Evolutionary conservation across 176 grass and related monocot genomes (phyloP), one percentile per base, ranked within the genome.

Genomic region (Cenchrus fungigraminus): DNA sequence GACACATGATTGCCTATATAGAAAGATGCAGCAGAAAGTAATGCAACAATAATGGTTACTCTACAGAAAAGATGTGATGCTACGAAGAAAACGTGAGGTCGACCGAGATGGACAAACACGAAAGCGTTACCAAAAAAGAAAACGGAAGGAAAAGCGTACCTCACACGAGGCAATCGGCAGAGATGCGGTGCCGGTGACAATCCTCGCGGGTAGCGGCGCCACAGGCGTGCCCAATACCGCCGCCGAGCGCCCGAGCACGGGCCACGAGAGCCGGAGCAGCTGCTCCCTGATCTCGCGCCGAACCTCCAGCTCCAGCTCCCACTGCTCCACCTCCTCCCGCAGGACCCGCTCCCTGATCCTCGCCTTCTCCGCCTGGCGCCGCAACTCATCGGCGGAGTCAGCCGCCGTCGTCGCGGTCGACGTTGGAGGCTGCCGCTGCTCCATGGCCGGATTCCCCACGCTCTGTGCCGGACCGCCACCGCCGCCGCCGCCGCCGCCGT

Each of bases 301-400:
- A 6, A 89, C 87, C 87, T 85, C 87, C 22, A 31, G 25, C 52
- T 89, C 87, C 13, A 85, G 82, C 11, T 19, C 61, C 61, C 22
- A 80, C 0, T 37, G 15, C 40, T 89, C 82, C 15, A 15, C n/a
- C 63, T 62, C 70, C 63, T 85, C 87, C 53, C 62, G 62, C 43
- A 89, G 77, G 53, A 89, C 85, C 71, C 70, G 61, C 61, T 61
- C 77, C 70, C 61, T 59, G 57, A 89, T 89, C 77, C 0, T 85
- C 15, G 57, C 70, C 82, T 89, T 89, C 13, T 28, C 12, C n/a
- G 20, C 61, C 44, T 53, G 69, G 31, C 80, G 86, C 20, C 61
- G 61, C 69, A 44, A 1, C 43, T 85, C 69, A 14, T 75, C 61
- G 10, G 10, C 19, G 9, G 53, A 59, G 57, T 10, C 52, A 2